Base-by-base conservation (phyloP, 2,329 filamentous ascomycete species). In the Myriosclerotinia curreyana region DNA sequence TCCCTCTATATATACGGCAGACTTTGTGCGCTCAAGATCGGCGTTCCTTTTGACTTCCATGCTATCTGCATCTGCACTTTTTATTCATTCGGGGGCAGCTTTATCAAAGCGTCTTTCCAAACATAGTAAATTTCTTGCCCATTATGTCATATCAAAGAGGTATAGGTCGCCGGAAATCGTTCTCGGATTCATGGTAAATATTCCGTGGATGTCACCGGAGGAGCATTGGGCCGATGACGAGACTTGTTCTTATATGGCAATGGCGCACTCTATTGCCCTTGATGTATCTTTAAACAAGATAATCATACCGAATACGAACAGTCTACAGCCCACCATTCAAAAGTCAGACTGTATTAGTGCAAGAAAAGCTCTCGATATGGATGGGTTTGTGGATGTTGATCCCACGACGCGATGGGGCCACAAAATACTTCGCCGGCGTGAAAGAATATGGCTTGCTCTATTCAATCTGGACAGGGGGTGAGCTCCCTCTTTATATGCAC, bases 161-260 rank as follows among this genome's bases (percentile, higher is more conserved):
- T 82, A 86, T 70, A 83, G 86, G 64, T 91, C 88, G 0, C 86
- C 90, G 7, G 88, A 91, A 72, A 90, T 91, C 64, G 85, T 91
- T 0, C 77, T 91, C 1, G 88, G 86, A 0, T 91, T 91, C 71
- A 88, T 91, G 84, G 82, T 90, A 40, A 90, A 90, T 66, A 83
- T 91, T 8, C 88, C 88, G 0, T 91, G 88, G 88, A 90, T 91
- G 82, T 84, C 84, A 38, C 86, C 86, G 1, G 86, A 86, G 2
- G 77, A 83, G 65, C 85, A 88, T 70, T 87, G 85, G 73, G 86
- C 86, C 12, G 88, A 91, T 68, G 88, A 91, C 66, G 88, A 90
- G 70, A 90, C 88, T 0, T 90, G 87, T 65, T 82, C 84, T 50
- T 91, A 89, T 69, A 84, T 91, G 62, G 84, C 87, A 1, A 86